These are phyloP conservation scores for Eimeria tenella DNA, from an alignment of 169 alveolate genomes.

Conservation along the genomic window DNA sequence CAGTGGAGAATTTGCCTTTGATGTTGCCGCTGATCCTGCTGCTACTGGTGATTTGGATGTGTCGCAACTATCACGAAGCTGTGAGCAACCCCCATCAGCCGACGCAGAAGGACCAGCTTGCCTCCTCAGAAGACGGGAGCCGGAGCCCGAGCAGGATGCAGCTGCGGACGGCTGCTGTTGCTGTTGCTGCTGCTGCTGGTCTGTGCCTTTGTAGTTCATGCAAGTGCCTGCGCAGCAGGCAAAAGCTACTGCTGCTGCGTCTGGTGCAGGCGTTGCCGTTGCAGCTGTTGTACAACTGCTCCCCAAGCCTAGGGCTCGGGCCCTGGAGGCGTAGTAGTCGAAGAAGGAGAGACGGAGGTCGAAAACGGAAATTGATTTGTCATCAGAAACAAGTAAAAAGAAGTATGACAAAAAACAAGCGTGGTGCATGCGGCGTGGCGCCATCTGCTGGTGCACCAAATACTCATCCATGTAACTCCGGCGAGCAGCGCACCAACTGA, in stretches of 20 bases:
- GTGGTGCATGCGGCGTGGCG: conserved; percentile 59
- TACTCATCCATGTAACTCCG: conserved; percentile 71
- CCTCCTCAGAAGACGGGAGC: conserved; percentile 51
- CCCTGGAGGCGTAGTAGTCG: conserved; percentile 56
- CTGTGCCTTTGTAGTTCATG: conserved; percentile 44
- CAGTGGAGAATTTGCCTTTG: conserved; percentile 25
- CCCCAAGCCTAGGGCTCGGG: conserved; percentile 35
- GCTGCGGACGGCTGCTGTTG: not conserved
- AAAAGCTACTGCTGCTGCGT: conserved; percentile 61
- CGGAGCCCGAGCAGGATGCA: conserved; percentile 42
- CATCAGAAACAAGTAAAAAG: conserved; percentile 44
- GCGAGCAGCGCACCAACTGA: conserved; percentile 72
- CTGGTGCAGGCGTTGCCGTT: not conserved
- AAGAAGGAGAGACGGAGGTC: conserved; percentile 49
- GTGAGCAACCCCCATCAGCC: conserved; percentile 17
- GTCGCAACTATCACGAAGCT: not conserved
- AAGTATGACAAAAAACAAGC: conserved; percentile 41
- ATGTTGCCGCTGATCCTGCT: conserved; percentile 3
- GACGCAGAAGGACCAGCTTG: conserved; percentile 32
- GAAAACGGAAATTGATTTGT: conserved; percentile 5
- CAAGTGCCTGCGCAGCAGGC: conserved; percentile 64
- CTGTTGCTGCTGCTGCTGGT: conserved; percentile 52
- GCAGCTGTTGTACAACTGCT: conserved; percentile 19
- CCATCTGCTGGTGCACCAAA: conserved; percentile 21
- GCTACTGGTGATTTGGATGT: not conserved